These are phyloP conservation scores for Vachellia pachyceras DNA, from an alignment of 306 rosid species.

Conservation along the genomic window DNA sequence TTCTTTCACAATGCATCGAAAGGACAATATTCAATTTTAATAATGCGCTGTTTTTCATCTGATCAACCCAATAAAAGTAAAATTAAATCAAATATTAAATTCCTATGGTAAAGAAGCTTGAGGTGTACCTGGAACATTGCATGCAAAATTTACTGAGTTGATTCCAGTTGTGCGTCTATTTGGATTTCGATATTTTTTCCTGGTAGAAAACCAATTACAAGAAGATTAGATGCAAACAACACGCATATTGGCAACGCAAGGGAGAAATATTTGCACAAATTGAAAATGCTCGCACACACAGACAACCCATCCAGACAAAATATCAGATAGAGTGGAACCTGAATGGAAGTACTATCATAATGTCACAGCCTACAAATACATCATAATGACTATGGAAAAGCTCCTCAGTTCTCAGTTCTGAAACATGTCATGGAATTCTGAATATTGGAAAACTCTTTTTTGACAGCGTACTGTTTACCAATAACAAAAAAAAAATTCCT, in stretches of 20 bases:
- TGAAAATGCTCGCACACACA: background rate
- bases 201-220: conserved; percentile 25
- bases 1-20: background rate
- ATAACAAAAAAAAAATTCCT: background rate
- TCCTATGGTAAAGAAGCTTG: conserved; percentile 9
- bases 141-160: conserved; percentile 29
- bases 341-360: background rate
- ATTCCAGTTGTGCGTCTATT: conserved; percentile 15
- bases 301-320: conserved; percentile 4
- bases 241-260: conserved; percentile 16
- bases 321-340: background rate
- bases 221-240: background rate
- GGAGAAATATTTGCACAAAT: background rate
- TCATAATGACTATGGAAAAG: conserved; percentile 1
- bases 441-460: background rate
- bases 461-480: background rate
- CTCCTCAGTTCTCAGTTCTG: background rate
- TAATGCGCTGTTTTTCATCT: background rate
- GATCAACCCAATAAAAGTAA: conserved; percentile 6
- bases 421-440: background rate
- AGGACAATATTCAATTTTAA: background rate
- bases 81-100: background rate
- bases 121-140: conserved; percentile 40
- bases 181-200: conserved; percentile 40
- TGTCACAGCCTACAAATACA: background rate